A percentile compares a stretch with the other conserved stretches of the same genome.
phyloP scores from a whole-genome alignment of 192 early-diverging fungal species.

The Obelidium mucronatum region DNA sequence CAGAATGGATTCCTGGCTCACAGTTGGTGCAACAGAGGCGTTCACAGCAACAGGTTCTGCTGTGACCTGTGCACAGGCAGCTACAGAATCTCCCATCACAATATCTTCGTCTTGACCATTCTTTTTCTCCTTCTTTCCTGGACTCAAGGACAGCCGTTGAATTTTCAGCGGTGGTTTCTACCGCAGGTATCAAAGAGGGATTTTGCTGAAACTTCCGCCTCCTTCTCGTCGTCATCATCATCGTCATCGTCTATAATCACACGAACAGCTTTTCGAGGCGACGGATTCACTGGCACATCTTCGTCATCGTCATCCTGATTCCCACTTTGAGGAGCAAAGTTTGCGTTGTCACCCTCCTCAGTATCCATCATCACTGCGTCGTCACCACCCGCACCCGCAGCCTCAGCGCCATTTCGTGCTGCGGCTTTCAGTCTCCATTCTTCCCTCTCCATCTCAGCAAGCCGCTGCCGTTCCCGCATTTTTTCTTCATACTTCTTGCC shows the following conservation, averaged over 20 bases:
- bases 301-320: background rate
- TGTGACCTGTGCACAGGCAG: too few species aligned
- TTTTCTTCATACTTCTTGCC: background rate
- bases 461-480: background rate
- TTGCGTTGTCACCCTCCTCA: background rate
- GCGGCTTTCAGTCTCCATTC: background rate
- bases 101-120: background rate
- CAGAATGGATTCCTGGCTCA: background rate
- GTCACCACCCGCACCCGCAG: background rate
- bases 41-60: background rate
- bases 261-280: background rate
- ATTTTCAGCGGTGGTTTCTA: too few species aligned
- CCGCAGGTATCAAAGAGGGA: too few species aligned
- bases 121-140: too few species aligned
- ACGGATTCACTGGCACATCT: background rate
- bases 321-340: too few species aligned
- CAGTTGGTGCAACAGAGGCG: background rate
- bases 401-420: background rate
- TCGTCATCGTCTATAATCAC: background rate
- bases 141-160: too few species aligned
- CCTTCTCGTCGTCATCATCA: conserved; percentile 2
- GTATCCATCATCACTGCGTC: background rate
- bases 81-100: background rate
- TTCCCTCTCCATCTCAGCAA: background rate
- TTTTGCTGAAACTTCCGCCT: background rate